phyloP scores from a whole-genome alignment of 1,284 basidiomycete genomes.

The Ceratobasidium sp. region DNA sequence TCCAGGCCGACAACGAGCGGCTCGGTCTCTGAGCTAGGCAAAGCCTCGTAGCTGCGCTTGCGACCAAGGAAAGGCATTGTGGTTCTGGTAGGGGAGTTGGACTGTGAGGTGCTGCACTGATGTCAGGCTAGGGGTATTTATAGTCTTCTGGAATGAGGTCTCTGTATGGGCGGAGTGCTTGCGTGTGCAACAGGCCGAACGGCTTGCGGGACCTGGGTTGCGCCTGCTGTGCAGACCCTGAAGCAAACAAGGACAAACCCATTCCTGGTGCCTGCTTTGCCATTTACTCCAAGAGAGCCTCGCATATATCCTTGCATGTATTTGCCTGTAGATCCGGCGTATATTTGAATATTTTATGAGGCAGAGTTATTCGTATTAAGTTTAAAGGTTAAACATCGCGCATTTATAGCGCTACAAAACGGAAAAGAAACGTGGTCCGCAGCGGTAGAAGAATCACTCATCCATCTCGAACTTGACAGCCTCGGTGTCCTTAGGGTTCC shows the following conservation, averaged over 20 bases:
- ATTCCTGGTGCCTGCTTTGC: background rate
- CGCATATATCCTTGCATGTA: background rate
- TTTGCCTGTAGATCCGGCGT: background rate
- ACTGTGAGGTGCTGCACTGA: background rate
- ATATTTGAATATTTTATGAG: background rate
- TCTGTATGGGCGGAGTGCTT: conserved; percentile 1
- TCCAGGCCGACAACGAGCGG: conserved; percentile 17
- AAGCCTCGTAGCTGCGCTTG: conserved; percentile 17
- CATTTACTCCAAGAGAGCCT: background rate
- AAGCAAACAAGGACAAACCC: background rate
- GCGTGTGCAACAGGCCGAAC: conserved; percentile 31
- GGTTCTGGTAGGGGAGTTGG: background rate
- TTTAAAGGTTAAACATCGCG: background rate
- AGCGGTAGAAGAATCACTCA: background rate
- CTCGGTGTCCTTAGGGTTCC: background rate
- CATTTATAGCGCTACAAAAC: background rate
- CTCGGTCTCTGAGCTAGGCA: conserved; percentile 12
- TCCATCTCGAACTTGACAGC: background rate
- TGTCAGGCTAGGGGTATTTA: background rate
- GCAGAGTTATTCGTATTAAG: background rate
- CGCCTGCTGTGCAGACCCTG: conserved; percentile 5
- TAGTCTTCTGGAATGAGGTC: background rate
- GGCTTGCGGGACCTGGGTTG: conserved; percentile 33
- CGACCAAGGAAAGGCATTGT: background rate
- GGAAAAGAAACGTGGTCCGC: background rate